Evolutionary conservation across 805 yeast species (phyloP), one percentile per base, ranked within the genome.

Genomic region (Candida mattraensis): DNA sequence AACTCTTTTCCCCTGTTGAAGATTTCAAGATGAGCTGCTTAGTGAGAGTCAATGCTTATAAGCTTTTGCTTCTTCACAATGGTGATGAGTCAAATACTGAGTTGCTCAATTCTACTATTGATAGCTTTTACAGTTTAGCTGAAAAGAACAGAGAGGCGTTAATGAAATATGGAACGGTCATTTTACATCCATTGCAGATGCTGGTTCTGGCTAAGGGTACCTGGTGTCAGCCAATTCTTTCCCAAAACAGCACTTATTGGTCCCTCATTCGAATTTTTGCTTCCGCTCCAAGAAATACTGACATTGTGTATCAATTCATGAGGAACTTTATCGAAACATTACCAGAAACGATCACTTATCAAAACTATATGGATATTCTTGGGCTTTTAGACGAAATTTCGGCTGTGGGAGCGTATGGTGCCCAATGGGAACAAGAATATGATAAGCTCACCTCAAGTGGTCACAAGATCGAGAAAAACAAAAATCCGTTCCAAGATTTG

Each of bases 311-410:
- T 38, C 54, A 53, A 11, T 79, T 77, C 46, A 60, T 77, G 30
- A 72, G 70, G 24, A 52, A 60, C 2, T 48, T 77, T 5, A 45
- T 72, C 19, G 53, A 54, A 13, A 35, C 52, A 22, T 32, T 48
- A 33, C 49, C 70, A 0, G 46, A 53, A 2, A 60, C 65, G 8
- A 63, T 81, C 20, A 66, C 64, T 12, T 63, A 67, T 5, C 54
- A 58, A 1, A 83, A 81, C 47, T 83, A 76, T 48, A 74, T 83
- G 74, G 70, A 76, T 46, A 58, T 84, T 8, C 64, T 85, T 23
- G 93, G 91, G 0, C 59, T 84, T 7, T 58, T 85, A 20, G 95
- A 85, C 58, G 94, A 85, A 46, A 72, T 85, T 12, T 83, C 93
- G 0, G 83, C 91, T 1, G 76, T 82, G 30, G 94, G 94, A 7